Conservation (phyloP, 495 filamentous ascomycete genomes). For the Hypoxylon intermedium region DNA sequence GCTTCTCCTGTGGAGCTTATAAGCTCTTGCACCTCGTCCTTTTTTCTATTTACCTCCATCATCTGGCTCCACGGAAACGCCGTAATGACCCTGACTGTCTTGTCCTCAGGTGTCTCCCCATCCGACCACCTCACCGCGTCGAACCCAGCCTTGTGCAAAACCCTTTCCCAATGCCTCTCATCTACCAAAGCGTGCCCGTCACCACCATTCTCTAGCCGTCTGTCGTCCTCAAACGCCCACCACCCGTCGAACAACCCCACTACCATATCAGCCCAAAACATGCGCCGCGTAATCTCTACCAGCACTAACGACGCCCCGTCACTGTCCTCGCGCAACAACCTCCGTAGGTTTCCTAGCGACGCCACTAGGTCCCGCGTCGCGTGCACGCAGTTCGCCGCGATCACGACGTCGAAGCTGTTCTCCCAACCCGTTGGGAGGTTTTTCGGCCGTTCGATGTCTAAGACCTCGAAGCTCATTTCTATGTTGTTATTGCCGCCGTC, state of each 20-base stretch:
- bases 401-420: conserved; percentile 41
- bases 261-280: conserved; percentile 53
- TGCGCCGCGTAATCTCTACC: conserved; percentile 51
- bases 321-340: conserved; percentile 48
- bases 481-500: conserved; percentile 22
- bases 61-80: neutral
- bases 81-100: conserved; percentile 2
- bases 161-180: neutral
- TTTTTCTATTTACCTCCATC: too few species aligned
- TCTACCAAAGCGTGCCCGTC: neutral
- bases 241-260: conserved; percentile 59
- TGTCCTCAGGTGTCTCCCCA: neutral
- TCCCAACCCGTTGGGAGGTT: conserved; percentile 3
- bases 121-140: conserved; percentile 5
- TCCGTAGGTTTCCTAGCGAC: conserved; percentile 42
- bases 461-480: conserved; percentile 36
- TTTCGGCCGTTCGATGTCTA: conserved; percentile 43
- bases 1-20: neutral
- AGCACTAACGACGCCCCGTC: conserved; percentile 41
- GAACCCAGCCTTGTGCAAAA: conserved; percentile 14
- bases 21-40: too few species aligned
- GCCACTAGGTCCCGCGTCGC: conserved; percentile 44
- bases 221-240: conserved; percentile 58
- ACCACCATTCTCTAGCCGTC: too few species aligned
- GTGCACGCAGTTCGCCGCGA: conserved; percentile 52